A percentile compares a stretch with the other conserved stretches of the same genome.
These are phyloP conservation scores for Colletotrichum eremochloae DNA, from an alignment of 2,329 filamentous ascomycete genomes.

Conservation along the genomic window DNA sequence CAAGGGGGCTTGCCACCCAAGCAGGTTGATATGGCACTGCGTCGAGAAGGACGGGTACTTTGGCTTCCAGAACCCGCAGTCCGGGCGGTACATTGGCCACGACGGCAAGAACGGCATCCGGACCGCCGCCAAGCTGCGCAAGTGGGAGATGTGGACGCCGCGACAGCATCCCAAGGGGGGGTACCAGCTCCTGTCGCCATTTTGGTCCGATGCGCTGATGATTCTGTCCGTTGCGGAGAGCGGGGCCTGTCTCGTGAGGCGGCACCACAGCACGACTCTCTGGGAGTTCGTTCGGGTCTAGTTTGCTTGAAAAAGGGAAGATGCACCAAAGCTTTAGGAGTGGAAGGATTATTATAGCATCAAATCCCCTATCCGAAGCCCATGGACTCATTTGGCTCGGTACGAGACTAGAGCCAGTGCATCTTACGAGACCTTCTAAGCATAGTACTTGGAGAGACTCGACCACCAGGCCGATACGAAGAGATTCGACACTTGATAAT, in stretches of 20 bases:
- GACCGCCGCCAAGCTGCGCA: not conserved
- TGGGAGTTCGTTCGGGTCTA: constrained; percentile 23
- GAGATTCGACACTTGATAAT: not conserved
- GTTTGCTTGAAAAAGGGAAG: not conserved
- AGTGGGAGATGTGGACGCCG: constrained; percentile 20
- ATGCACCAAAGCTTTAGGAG: not conserved
- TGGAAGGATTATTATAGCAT: too few species aligned
- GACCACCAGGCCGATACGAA: too few species aligned
- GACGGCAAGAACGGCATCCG: constrained; percentile 39
- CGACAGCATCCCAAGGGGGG: constrained; percentile 10
- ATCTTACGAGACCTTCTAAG: too few species aligned
- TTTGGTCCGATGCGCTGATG: not conserved
- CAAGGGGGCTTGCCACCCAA: not conserved
- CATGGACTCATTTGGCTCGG: too few species aligned
- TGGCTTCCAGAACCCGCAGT: constrained; percentile 53
- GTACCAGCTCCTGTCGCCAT: constrained; percentile 21
- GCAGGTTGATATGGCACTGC: constrained; percentile 50
- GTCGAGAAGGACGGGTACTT: constrained; percentile 54
- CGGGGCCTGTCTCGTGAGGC: not conserved
- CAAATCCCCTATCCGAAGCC: too few species aligned
- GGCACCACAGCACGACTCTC: constrained; percentile 7
- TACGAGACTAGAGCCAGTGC: too few species aligned
- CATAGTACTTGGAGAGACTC: too few species aligned
- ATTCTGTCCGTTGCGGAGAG: constrained; percentile 7
- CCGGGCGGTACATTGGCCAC: constrained; percentile 52